A percentile compares a stretch with the other conserved stretches of the same genome.
phyloP scores from a whole-genome alignment of 2,329 filamentous ascomycete genomes.

The Penicillium rolfsii region DNA sequence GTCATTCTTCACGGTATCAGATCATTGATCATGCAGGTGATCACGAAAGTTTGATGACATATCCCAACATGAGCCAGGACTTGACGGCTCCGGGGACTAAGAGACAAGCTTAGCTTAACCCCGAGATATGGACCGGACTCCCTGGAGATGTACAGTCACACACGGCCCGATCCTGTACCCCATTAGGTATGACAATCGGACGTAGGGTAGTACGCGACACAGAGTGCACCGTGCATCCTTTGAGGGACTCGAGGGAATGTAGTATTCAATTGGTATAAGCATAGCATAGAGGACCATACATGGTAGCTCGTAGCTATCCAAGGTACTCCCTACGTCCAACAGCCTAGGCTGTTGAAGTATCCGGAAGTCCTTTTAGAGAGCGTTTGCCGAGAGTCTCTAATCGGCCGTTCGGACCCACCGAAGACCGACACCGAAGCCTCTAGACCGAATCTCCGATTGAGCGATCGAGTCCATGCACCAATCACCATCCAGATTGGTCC shows the following conservation, averaged over 20 bases:
- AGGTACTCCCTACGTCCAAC: background rate
- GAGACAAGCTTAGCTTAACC: background rate
- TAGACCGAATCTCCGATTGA: background rate
- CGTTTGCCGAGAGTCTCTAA: conserved; percentile 4
- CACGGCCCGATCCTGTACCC: background rate
- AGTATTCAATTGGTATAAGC: no score
- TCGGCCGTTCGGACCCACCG: conserved; percentile 14
- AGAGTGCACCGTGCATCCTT: background rate
- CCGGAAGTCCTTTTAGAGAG: background rate
- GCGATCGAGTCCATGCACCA: background rate
- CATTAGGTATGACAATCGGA: background rate
- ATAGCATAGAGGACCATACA: background rate
- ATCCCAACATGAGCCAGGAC: background rate
- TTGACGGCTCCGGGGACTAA: background rate
- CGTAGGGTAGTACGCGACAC: background rate
- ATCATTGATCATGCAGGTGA: no score
- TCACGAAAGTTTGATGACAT: no score
- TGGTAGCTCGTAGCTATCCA: background rate
- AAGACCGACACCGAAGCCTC: conserved; percentile 11
- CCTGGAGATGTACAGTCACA: background rate
- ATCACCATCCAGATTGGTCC: background rate
- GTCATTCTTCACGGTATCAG: background rate
- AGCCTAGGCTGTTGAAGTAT: background rate
- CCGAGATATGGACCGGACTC: background rate
- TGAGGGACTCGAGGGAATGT: background rate